phyloP scores from a whole-genome alignment of 73 alveolate genomes.

The Symbiodinium natans region DNA sequence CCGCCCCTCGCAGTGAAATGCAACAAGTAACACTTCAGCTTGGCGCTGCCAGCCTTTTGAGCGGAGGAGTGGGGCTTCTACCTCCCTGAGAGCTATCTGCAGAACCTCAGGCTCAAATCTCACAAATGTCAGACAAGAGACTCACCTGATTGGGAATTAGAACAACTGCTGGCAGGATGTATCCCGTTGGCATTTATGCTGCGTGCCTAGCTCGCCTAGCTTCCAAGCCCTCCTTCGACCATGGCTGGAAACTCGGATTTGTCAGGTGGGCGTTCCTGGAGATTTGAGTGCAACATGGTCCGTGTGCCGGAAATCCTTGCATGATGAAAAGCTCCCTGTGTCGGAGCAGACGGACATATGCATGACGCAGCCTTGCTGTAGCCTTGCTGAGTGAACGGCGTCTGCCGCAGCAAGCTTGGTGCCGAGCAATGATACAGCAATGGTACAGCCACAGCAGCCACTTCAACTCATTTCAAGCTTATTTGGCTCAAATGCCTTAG shows the following conservation, averaged over 20 bases:
- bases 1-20: neutral
- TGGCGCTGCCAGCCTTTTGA: neutral
- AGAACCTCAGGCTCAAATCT: neutral
- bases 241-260: neutral
- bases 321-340: neutral
- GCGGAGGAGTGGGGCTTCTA: conserved; percentile 86
- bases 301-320: conserved; percentile 42
- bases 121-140: neutral
- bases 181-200: conserved; percentile 52
- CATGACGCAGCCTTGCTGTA: no score
- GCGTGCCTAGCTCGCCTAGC: neutral
- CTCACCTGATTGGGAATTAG: no score
- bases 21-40: neutral
- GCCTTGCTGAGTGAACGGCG: no score
- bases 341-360: no score
- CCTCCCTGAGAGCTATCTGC: conserved; percentile 31
- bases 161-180: conserved; percentile 2
- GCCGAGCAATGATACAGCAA: no score
- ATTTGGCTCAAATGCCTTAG: no score
- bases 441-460: no score
- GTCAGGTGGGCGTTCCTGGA: conserved; percentile 73
- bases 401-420: no score
- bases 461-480: no score
- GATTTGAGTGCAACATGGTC: conserved; percentile 61
- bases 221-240: neutral